Evolutionary conservation across 202 grass and related monocot species (phyloP).

Genomic region (Saccharum hybrid): DNA sequence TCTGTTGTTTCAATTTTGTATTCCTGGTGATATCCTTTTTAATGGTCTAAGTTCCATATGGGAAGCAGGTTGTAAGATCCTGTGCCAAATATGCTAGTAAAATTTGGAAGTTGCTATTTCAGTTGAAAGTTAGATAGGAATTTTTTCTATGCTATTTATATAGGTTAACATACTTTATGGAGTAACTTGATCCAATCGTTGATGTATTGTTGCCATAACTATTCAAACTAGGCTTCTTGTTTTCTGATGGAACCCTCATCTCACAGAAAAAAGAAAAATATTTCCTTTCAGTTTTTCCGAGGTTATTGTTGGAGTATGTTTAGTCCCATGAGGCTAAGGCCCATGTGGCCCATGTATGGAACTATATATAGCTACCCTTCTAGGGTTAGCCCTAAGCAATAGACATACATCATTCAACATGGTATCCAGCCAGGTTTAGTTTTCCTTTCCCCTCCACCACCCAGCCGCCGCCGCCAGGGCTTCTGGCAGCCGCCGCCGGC

Average conservation of each 20-base stretch:
- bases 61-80: conserved; percentile 6
- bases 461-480: no score
- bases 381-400: no score
- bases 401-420: no score
- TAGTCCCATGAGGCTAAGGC: no score
- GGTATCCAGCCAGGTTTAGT: no score
- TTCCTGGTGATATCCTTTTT: conserved; percentile 26
- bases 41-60: conserved; percentile 5
- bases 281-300: neutral
- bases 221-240: neutral
- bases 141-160: neutral
- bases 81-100: conserved; percentile 18
- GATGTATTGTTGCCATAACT: neutral
- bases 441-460: no score
- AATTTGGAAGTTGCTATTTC: conserved; percentile 27
- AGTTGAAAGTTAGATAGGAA: conserved; percentile 33
- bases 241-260: neutral
- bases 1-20: neutral
- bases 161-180: conserved; percentile 3
- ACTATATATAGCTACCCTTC: no score
- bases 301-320: no score
- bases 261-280: neutral
- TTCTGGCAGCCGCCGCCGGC: no score
- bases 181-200: neutral
- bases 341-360: no score